Conservation (phyloP, 2,329 filamentous ascomycete genomes). For the Fusarium succisae region DNA sequence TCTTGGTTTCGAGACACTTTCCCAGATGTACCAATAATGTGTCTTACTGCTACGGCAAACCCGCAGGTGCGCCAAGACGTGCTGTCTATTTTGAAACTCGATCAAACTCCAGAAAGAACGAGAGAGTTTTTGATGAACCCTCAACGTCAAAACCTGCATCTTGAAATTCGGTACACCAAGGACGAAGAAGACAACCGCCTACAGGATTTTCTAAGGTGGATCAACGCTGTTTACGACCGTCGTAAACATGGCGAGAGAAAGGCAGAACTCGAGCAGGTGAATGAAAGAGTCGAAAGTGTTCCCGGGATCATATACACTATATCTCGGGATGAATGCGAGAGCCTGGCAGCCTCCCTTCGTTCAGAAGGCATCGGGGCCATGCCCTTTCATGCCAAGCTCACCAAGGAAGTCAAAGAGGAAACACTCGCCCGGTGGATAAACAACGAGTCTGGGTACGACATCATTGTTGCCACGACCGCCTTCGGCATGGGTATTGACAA, state of each 20-base stretch:
- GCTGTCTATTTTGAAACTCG: constrained; percentile 76
- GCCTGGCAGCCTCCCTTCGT: constrained; percentile 71
- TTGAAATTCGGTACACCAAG: constrained; percentile 85
- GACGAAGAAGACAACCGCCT: constrained; percentile 79
- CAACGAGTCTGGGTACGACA: constrained; percentile 80
- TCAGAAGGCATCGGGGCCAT: constrained; percentile 76
- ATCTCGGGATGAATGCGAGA: constrained; percentile 78
- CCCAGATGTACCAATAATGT: constrained; percentile 89
- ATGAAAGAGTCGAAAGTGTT: constrained; percentile 70
- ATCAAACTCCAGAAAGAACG: constrained; percentile 65
- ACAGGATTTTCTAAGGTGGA: constrained; percentile 78
- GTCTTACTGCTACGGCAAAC: constrained; percentile 91
- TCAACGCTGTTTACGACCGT: constrained; percentile 76
- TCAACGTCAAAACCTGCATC: constrained; percentile 84
- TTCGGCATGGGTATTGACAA: constrained; percentile 99
- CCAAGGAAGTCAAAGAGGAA: constrained; percentile 74
- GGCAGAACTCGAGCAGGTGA: constrained; percentile 63
- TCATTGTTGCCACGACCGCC: constrained; percentile 94
- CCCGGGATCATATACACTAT: constrained; percentile 84
- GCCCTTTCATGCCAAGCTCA: constrained; percentile 76
- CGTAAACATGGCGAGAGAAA: constrained; percentile 68
- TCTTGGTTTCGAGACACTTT: constrained; percentile 86
- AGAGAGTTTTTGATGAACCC: constrained; percentile 86
- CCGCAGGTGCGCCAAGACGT: constrained; percentile 83
- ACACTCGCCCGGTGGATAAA: constrained; percentile 77